A percentile compares a stretch with the other conserved stretches of the same genome.
Evolutionary conservation across 345 rosid genomes (phyloP).

Genomic region (Acer saccharum): DNA sequence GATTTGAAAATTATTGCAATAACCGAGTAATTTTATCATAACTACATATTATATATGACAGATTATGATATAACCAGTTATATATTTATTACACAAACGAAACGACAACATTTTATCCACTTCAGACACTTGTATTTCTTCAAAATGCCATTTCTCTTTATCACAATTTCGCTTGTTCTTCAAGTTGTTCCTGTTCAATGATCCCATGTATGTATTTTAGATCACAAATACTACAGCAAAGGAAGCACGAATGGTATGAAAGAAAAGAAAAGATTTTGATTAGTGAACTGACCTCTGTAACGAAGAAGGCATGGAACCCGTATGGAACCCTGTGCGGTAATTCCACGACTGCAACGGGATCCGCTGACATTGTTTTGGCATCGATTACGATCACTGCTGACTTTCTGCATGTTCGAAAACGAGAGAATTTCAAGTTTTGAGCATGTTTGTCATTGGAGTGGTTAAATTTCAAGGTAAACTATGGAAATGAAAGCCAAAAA

Average conservation of each 20-base stretch:
- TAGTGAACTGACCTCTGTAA: conserved; percentile 66
- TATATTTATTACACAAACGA: no score
- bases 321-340: conserved; percentile 91
- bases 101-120: neutral
- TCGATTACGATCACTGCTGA: conserved; percentile 80
- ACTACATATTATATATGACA: neutral
- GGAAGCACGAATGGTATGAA: no score
- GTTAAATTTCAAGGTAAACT: neutral
- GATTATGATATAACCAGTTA: no score
- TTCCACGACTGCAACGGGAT: conserved; percentile 94
- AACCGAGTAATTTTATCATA: no score
- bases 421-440: neutral
- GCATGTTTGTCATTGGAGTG: neutral
- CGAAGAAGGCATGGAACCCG: conserved; percentile 97
- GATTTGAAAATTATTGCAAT: no score
- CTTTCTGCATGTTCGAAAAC: conserved; percentile 55
- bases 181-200: conserved; percentile 76
- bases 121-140: neutral
- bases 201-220: neutral
- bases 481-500: no score
- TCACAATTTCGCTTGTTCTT: conserved; percentile 51
- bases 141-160: neutral
- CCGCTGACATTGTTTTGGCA: conserved; percentile 95
- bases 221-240: neutral
- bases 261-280: neutral